These are phyloP conservation scores for Cladorrhinum sp. DNA, from an alignment of 2,329 filamentous ascomycete genomes.

Conservation along the genomic window DNA sequence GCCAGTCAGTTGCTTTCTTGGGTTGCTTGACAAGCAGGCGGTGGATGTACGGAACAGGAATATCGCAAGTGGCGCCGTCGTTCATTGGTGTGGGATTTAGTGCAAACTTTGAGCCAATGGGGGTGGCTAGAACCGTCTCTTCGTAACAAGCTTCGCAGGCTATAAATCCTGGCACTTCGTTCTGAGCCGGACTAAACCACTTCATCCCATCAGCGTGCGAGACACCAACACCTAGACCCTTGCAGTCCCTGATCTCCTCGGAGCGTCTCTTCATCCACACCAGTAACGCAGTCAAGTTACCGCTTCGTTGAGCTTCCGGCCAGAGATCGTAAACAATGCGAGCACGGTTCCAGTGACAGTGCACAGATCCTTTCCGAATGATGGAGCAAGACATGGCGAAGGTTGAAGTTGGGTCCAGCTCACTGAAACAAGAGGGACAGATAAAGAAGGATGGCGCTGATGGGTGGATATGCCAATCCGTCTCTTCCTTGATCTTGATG, in stretches of 20 bases:
- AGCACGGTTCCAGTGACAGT: background rate
- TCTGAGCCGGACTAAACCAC: background rate
- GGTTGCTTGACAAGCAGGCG: background rate
- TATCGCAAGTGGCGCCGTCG: background rate
- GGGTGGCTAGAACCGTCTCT: background rate
- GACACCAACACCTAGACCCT: background rate
- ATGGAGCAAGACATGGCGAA: background rate
- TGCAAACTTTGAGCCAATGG: background rate
- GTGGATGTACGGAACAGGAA: background rate
- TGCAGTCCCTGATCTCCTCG: background rate
- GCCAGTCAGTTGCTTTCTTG: background rate
- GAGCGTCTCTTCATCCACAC: background rate
- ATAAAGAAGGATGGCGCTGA: background rate
- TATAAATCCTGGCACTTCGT: background rate
- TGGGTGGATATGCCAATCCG: background rate
- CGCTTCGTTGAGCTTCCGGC: background rate
- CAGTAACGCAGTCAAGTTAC: background rate
- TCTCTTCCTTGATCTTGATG: background rate
- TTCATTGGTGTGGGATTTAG: background rate
- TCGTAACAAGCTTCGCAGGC: background rate
- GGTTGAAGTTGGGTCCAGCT: background rate
- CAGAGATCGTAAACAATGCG: background rate
- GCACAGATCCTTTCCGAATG: background rate
- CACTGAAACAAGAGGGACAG: background rate
- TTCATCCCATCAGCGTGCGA: background rate